A percentile compares a stretch with the other conserved stretches of the same genome.
phyloP scores from a whole-genome alignment of 2,329 filamentous ascomycete genomes.

The Aspergillus cejpii region DNA sequence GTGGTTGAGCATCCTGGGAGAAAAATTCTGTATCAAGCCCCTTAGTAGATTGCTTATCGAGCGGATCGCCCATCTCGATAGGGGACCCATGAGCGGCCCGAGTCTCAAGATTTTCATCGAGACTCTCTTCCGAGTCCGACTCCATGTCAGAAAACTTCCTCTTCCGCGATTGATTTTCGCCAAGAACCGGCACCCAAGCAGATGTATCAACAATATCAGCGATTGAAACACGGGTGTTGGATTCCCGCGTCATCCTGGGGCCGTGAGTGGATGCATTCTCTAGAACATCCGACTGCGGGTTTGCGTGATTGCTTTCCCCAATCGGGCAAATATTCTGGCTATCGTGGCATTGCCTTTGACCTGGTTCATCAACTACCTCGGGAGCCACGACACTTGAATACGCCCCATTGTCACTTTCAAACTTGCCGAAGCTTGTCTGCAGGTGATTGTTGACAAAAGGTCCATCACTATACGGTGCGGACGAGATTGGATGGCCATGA shows the following conservation, averaged over 20 bases:
- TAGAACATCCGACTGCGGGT: background rate
- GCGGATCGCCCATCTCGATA: background rate
- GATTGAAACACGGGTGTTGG: constrained; percentile 13
- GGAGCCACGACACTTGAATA: background rate
- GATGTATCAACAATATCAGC: constrained; percentile 14
- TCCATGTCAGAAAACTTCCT: constrained; percentile 30
- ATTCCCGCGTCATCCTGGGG: background rate
- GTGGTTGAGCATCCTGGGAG: constrained; percentile 25
- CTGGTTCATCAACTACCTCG: background rate
- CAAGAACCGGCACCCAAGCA: background rate
- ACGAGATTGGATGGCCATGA: background rate
- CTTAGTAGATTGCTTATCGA: background rate
- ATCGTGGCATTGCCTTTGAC: background rate
- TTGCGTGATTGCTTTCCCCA: background rate
- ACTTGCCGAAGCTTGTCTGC: background rate
- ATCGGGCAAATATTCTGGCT: background rate
- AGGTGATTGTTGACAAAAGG: constrained; percentile 13
- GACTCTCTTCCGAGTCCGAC: background rate
- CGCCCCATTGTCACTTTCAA: background rate
- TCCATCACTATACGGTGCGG: constrained; percentile 17
- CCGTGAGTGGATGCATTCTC: background rate
- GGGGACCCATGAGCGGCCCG: background rate
- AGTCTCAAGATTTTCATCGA: background rate
- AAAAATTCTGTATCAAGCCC: constrained; percentile 6
- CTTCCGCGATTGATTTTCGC: constrained; percentile 13